phyloP scores from a whole-genome alignment of 1,284 basidiomycete species.

The Phellinidium pouzarii region DNA sequence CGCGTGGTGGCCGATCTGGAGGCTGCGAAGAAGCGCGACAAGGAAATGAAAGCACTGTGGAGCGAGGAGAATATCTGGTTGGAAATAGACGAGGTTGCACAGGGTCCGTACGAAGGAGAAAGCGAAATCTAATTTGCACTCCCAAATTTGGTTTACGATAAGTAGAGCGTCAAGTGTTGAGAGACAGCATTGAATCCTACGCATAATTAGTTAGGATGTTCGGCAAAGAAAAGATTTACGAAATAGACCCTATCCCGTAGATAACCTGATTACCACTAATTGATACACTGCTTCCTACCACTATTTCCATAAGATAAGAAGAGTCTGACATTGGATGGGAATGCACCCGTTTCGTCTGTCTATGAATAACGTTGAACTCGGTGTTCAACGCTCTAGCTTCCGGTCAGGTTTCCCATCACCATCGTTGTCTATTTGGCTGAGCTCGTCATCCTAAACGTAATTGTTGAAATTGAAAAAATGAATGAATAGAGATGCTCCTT shows the following conservation, averaged over 20 bases:
- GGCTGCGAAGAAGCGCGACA: slow-evolving; percentile 30
- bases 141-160: too few species aligned
- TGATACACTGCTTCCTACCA: too few species aligned
- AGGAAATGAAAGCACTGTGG: slow-evolving; percentile 22
- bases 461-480: background rate
- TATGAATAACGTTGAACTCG: too few species aligned
- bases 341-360: too few species aligned
- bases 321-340: too few species aligned
- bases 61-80: slow-evolving; percentile 18
- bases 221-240: too few species aligned
- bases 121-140: slow-evolving; percentile 17
- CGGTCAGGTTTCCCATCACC: slow-evolving; percentile 9
- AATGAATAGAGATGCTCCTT: background rate
- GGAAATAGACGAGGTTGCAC: slow-evolving; percentile 1
- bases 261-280: too few species aligned
- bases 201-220: too few species aligned
- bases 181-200: too few species aligned
- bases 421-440: slow-evolving; percentile 12
- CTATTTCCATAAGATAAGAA: too few species aligned
- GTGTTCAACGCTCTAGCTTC: background rate
- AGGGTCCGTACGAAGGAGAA: slow-evolving; percentile 10
- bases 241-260: too few species aligned
- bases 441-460: background rate
- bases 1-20: slow-evolving; percentile 30
- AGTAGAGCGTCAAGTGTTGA: too few species aligned